Evolutionary conservation across 2,329 filamentous ascomycete genomes (phyloP).

Genomic region (Cordyceps tenuipes): DNA sequence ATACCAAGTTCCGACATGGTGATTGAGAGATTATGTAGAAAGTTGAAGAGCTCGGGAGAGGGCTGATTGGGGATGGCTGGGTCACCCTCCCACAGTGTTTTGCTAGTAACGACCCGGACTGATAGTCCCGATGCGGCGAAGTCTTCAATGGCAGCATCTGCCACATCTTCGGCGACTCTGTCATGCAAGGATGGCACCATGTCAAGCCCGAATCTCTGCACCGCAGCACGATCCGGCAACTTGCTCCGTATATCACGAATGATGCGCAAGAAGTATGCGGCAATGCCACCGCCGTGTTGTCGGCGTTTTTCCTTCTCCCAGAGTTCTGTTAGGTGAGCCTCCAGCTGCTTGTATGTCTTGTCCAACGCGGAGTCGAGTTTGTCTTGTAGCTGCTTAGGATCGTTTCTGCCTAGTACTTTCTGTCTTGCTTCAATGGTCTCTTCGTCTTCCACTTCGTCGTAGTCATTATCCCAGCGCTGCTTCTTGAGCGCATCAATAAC

Average conservation of each 20-base stretch:
- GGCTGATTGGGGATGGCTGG: conserved; percentile 71
- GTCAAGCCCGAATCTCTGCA: conserved; percentile 49
- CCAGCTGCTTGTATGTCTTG: conserved; percentile 49
- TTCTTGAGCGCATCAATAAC: conserved; percentile 57
- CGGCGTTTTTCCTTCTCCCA: conserved; percentile 39
- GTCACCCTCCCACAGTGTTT: conserved; percentile 71
- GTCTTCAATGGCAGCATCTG: conserved; percentile 39
- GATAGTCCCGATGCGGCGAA: conserved; percentile 35
- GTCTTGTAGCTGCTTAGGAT: conserved; percentile 55
- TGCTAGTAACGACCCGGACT: conserved; percentile 45
- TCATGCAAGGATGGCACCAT: conserved; percentile 58
- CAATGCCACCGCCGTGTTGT: conserved; percentile 42
- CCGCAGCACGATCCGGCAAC: conserved; percentile 44
- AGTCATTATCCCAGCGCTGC: conserved; percentile 68
- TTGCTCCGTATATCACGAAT: conserved; percentile 65
- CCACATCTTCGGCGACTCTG: conserved; percentile 47
- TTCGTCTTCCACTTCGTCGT: conserved; percentile 67
- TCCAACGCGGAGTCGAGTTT: conserved; percentile 48
- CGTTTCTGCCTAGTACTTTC: conserved; percentile 60
- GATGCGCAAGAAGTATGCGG: conserved; percentile 63
- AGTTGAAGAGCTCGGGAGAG: conserved; percentile 63
- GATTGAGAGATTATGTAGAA: conserved; percentile 56
- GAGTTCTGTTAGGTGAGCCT: conserved; percentile 43
- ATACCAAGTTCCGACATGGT: conserved; percentile 63
- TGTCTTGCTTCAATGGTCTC: conserved; percentile 59